Evolutionary conservation across 768 basidiomycete genomes (phyloP), one percentile per base, ranked within the genome.

Genomic region (Suillus subaureus): DNA sequence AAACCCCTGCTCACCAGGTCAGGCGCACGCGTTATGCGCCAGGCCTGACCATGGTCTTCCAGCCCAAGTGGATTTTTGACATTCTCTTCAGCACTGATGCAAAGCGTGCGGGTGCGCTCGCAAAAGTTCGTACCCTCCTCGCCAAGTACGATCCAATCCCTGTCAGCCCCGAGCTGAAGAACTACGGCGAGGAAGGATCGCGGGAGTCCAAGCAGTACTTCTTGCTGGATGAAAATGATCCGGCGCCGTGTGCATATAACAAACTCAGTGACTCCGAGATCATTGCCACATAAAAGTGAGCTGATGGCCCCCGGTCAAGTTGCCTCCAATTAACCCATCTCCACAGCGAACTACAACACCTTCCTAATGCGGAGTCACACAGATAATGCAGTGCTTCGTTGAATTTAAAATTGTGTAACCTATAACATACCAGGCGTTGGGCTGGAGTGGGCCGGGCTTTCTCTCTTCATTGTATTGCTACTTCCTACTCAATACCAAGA

Each of bases 21-120:
- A 69, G 71, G 26, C 71, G 68, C 23, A 63, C 70, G 11, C 70
- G 70, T 45, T 67, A 67, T n/a, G 62, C 71, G 26, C 64, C 66
- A 6, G 61, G 71, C 9, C 49, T 72, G 51, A 71, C 71, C 35
- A 66, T 71, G 18, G 70, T 72, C 11, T 69, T 71, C 66, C 70
- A 72, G 35, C 70, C 70, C 13, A 72, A 71, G 37, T 71, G 70
- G 70, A 71, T 70, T 49, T 71, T 71, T 31, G 70, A 71, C 61
- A 70, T 71, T 28, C 61, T 69, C n/a, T 71, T 72, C 52, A 72
- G 63, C 61, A 66, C 31, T 13, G 66, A 66, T 12, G 70, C 66
- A 12, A 71, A 71, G 62, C 65, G 70, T 6, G 54, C 64, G 15
- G 65, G 68, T 45, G 70, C 70, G 15, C 62, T 72, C 15, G 21